A percentile compares a stretch with the other conserved stretches of the same genome.
Conservation (phyloP, 2,329 filamentous ascomycete species). For the Laburnicola sp. region DNA sequence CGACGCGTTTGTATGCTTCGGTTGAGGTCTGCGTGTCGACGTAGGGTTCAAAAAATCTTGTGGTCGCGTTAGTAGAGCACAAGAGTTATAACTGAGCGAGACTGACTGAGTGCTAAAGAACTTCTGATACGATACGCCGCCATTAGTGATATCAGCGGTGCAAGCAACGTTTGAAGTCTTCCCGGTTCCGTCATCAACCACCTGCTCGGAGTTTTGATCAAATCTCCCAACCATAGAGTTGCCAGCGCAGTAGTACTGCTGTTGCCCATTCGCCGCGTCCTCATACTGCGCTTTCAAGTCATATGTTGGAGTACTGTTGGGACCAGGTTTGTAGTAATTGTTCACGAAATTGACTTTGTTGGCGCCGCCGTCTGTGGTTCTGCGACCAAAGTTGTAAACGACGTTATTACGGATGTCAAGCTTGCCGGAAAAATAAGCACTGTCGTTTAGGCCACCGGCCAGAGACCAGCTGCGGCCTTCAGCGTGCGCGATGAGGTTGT, state of each 20-base stretch:
- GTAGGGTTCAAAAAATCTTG: constrained; percentile 34
- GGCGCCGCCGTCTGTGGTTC: constrained; percentile 41
- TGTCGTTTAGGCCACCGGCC: constrained; percentile 37
- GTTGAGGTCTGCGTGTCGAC: constrained; percentile 36
- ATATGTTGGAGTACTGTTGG: constrained; percentile 33
- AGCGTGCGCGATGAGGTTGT: constrained; percentile 49
- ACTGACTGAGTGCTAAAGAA: constrained; percentile 25
- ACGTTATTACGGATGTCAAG: constrained; percentile 45
- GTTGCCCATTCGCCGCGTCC: constrained; percentile 37
- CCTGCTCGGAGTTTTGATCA: constrained; percentile 30
- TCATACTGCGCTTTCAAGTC: constrained; percentile 37
- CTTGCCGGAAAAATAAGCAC: constrained; percentile 36
- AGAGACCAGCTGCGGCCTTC: constrained; percentile 45
- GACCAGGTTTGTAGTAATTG: constrained; percentile 42
- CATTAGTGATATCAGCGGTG: constrained; percentile 35
- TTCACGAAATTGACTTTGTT: constrained; percentile 41
- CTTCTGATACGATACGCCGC: constrained; percentile 33
- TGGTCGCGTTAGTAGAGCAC: background rate
- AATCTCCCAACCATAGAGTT: constrained; percentile 41
- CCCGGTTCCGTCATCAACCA: constrained; percentile 26
- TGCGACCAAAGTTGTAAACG: constrained; percentile 43
- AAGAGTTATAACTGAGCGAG: background rate
- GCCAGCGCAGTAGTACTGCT: constrained; percentile 41
- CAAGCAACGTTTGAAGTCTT: constrained; percentile 32
- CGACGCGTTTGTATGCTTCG: constrained; percentile 43